phyloP scores from a whole-genome alignment of 306 rosid genomes.

The Rosa multiflora region DNA sequence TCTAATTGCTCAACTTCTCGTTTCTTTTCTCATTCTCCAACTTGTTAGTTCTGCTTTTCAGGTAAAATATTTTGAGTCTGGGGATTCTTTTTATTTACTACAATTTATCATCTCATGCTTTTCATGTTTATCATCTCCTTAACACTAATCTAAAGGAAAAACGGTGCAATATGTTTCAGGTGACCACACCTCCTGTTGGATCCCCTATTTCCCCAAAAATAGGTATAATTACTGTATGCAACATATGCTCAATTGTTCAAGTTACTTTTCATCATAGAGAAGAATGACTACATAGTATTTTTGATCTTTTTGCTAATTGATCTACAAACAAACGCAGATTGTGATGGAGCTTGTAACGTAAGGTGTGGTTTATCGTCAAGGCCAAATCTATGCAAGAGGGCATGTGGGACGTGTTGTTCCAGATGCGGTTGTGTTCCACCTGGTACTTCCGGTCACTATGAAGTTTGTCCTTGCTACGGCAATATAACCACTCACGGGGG shows the following conservation, averaged over 20 bases:
- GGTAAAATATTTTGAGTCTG: neutral
- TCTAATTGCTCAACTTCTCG: constrained; percentile 27
- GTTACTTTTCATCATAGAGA: neutral
- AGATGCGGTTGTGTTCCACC: constrained; percentile 75
- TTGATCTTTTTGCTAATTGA: neutral
- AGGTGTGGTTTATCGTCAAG: constrained; percentile 60
- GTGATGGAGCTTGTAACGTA: constrained; percentile 42
- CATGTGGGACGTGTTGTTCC: constrained; percentile 66
- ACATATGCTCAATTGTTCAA: neutral
- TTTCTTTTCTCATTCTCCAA: constrained; percentile 41
- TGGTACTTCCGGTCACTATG: constrained; percentile 64
- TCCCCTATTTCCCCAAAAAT: constrained; percentile 21
- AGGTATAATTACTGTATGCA: neutral
- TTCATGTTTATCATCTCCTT: neutral
- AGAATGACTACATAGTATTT: too few species aligned
- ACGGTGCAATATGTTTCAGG: constrained; percentile 16
- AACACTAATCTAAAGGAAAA: neutral
- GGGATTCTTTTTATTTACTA: neutral
- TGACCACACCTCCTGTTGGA: constrained; percentile 20
- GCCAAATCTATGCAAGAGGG: constrained; percentile 51
- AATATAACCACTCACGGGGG: constrained; percentile 65
- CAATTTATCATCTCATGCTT: neutral
- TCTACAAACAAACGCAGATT: constrained; percentile 30
- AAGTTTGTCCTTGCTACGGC: constrained; percentile 64
- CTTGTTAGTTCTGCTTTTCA: constrained; percentile 23